phyloP scores from a whole-genome alignment of 257 asterid species.

The Plectranthus barbatus region DNA sequence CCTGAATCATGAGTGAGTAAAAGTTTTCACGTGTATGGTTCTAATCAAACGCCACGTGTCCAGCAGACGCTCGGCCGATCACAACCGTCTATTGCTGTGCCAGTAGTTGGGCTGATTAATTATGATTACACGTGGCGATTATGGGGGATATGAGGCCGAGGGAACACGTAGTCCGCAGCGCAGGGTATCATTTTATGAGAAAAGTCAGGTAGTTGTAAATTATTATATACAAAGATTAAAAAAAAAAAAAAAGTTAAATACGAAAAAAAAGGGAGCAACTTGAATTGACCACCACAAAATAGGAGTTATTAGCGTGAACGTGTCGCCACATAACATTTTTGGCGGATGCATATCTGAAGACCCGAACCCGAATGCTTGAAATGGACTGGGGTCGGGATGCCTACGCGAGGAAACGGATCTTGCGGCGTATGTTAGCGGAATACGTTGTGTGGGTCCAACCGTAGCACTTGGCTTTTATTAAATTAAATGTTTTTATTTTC shows the following conservation, averaged over 20 bases:
- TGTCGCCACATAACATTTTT: constrained; percentile 33
- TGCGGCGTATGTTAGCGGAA: background rate
- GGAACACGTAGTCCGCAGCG: background rate
- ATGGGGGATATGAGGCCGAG: background rate
- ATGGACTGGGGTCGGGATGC: background rate
- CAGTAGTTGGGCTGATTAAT: background rate
- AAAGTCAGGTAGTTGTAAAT: background rate
- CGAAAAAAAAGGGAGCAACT: background rate
- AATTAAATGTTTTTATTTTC: background rate
- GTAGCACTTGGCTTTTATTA: no score
- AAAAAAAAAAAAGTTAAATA: background rate
- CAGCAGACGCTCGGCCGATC: background rate
- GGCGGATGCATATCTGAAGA: constrained; percentile 3
- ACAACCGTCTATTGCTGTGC: constrained; percentile 16
- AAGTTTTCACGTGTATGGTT: background rate
- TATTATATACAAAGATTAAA: no score
- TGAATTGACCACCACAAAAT: constrained; percentile 4
- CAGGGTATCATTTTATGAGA: background rate
- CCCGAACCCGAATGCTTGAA: background rate
- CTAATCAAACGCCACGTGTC: constrained; percentile 24
- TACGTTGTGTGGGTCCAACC: no score
- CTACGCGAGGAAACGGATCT: constrained; percentile 1
- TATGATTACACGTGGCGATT: constrained; percentile 12
- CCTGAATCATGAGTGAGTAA: constrained; percentile 1
- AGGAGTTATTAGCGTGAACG: constrained; percentile 22